Conservation (phyloP, 1,284 basidiomycete species). For the Ceratobasidium sp. region DNA sequence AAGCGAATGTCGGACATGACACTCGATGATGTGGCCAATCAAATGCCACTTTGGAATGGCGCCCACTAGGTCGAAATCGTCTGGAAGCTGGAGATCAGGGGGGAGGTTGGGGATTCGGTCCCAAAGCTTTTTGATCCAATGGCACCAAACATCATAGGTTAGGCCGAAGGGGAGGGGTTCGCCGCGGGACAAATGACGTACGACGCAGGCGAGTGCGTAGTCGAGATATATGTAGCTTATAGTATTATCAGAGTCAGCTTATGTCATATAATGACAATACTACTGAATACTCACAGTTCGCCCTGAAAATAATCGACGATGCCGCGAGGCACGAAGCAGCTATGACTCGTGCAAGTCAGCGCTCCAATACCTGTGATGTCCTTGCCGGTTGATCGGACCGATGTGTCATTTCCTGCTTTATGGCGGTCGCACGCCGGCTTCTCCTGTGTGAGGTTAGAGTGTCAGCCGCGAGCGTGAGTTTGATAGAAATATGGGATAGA, state of each 20-base stretch:
- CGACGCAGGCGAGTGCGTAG: constrained; percentile 1
- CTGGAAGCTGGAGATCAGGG: neutral
- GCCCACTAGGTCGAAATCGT: constrained; percentile 11
- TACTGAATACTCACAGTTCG: neutral
- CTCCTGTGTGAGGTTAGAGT: neutral
- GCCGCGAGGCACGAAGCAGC: constrained; percentile 3
- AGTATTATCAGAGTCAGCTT: neutral
- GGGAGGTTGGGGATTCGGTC: neutral
- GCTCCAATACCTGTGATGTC: constrained; percentile 30
- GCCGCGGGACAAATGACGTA: neutral
- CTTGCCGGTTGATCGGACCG: neutral
- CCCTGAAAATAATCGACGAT: constrained; percentile 21
- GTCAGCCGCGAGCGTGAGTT: neutral
- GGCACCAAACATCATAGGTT: constrained; percentile 30
- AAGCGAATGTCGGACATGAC: constrained; percentile 11
- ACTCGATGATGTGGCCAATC: neutral
- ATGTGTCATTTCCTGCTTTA: constrained; percentile 6
- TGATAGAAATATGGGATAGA: too few relatives aligned
- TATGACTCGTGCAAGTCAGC: constrained; percentile 19
- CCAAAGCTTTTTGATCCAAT: neutral
- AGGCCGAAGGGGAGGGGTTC: neutral
- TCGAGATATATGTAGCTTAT: constrained; percentile 13
- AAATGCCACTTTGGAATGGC: constrained; percentile 29
- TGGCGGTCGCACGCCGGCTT: constrained; percentile 20
- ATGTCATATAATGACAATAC: neutral